These are phyloP conservation scores for Oxyria digyna DNA, from an alignment of 148 eudicot genomes.

Conservation along the genomic window DNA sequence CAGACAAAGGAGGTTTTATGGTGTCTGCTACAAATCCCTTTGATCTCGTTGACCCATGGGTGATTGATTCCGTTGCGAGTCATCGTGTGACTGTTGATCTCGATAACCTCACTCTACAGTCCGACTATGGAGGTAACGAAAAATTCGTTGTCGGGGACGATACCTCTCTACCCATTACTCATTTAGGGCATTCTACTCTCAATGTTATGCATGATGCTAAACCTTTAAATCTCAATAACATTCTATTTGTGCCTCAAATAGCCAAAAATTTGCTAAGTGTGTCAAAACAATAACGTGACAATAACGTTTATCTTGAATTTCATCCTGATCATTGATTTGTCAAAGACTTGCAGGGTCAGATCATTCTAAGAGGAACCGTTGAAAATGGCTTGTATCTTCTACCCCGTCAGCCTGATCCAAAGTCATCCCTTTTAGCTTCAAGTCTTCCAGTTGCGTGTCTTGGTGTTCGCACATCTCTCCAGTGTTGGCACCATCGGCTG, in stretches of 20 bases:
- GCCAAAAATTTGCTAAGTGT: neutral
- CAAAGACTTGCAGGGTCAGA: too few species aligned
- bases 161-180: neutral
- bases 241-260: neutral
- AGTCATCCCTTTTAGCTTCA: neutral
- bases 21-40: neutral
- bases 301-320: neutral
- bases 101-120: neutral
- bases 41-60: neutral
- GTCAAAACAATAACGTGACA: neutral
- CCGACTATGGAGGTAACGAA: neutral
- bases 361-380: too few species aligned
- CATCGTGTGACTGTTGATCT: neutral
- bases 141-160: neutral
- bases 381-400: neutral
- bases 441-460: neutral
- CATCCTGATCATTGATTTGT: too few species aligned
- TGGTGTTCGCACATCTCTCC: neutral
- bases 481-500: neutral
- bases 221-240: neutral
- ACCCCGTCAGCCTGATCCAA: neutral
- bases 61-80: neutral
- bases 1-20: neutral
- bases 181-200: too few species aligned
- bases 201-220: neutral